phyloP scores from a whole-genome alignment of 306 rosid genomes.

The Neltuma alba region DNA sequence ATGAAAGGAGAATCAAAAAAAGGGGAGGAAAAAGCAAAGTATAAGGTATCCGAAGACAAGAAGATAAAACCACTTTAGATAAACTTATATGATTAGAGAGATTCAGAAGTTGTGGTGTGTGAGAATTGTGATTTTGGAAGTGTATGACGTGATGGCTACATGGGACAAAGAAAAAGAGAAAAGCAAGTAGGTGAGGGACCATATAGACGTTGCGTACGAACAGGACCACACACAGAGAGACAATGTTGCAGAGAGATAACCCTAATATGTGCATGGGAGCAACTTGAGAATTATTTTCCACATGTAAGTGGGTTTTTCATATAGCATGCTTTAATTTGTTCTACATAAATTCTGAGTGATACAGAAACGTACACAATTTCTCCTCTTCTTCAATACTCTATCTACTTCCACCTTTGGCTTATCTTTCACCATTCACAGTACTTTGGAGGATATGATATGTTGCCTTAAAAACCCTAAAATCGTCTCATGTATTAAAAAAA shows the following conservation, averaged over 20 bases:
- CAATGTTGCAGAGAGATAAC: constrained; percentile 70
- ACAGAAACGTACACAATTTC: constrained; percentile 38
- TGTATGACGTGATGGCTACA: constrained; percentile 48
- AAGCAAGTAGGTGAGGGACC: constrained; percentile 65
- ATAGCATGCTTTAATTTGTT: constrained; percentile 43
- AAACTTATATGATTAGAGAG: constrained; percentile 35
- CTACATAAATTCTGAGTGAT: constrained; percentile 25
- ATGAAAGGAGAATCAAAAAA: not conserved
- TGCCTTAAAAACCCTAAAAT: constrained; percentile 32
- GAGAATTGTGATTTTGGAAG: constrained; percentile 54
- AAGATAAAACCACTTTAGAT: constrained; percentile 48
- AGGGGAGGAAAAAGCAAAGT: constrained; percentile 1
- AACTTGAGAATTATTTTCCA: constrained; percentile 34
- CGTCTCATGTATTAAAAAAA: not conserved
- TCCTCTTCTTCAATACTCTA: constrained; percentile 31
- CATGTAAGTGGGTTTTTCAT: constrained; percentile 38
- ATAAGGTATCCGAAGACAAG: constrained; percentile 39
- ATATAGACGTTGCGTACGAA: constrained; percentile 38
- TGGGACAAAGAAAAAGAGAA: constrained; percentile 40
- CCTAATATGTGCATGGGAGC: constrained; percentile 46
- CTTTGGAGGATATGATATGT: not conserved
- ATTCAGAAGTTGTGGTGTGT: constrained; percentile 66
- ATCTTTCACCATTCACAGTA: constrained; percentile 5
- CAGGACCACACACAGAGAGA: constrained; percentile 56
- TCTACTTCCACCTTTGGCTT: not conserved